Evolutionary conservation across 2,329 filamentous ascomycete genomes (phyloP).

Genomic region (Penicillium freii): DNA sequence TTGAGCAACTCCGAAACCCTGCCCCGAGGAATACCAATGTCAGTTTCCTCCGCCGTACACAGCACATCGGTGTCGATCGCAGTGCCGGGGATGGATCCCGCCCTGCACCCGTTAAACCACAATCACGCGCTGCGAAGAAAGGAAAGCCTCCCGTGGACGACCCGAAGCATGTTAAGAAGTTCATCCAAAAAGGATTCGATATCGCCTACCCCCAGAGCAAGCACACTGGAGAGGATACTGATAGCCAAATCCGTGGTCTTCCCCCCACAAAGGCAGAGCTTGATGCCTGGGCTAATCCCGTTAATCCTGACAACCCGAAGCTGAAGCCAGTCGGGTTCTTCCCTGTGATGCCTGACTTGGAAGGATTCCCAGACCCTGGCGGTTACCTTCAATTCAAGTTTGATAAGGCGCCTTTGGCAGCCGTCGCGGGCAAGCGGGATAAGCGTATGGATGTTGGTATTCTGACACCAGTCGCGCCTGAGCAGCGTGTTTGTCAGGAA

Average conservation of each 20-base stretch:
- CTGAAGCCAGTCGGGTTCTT: slow-evolving; percentile 60
- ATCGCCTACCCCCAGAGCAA: slow-evolving; percentile 62
- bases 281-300: slow-evolving; percentile 59
- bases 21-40: slow-evolving; percentile 73
- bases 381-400: slow-evolving; percentile 62
- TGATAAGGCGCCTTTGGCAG: slow-evolving; percentile 56
- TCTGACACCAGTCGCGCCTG: slow-evolving; percentile 52
- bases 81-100: slow-evolving; percentile 35
- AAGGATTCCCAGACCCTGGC: slow-evolving; percentile 58
- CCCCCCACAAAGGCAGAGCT: slow-evolving; percentile 54
- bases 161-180: slow-evolving; percentile 59
- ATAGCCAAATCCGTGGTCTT: slow-evolving; percentile 53
- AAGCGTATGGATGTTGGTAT: slow-evolving; percentile 59
- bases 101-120: slow-evolving; percentile 25
- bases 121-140: slow-evolving; percentile 30
- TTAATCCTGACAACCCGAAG: slow-evolving; percentile 58
- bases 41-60: slow-evolving; percentile 91
- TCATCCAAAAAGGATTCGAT: slow-evolving; percentile 63
- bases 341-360: slow-evolving; percentile 60
- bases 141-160: slow-evolving; percentile 51
- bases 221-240: slow-evolving; percentile 57
- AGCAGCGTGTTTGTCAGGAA: slow-evolving; percentile 48
- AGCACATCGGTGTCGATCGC: slow-evolving; percentile 68
- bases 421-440: slow-evolving; percentile 52
- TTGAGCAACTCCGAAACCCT: slow-evolving; percentile 81